These are phyloP conservation scores for Brassica rapa DNA, from an alignment of 345 rosid genomes.

Conservation along the genomic window DNA sequence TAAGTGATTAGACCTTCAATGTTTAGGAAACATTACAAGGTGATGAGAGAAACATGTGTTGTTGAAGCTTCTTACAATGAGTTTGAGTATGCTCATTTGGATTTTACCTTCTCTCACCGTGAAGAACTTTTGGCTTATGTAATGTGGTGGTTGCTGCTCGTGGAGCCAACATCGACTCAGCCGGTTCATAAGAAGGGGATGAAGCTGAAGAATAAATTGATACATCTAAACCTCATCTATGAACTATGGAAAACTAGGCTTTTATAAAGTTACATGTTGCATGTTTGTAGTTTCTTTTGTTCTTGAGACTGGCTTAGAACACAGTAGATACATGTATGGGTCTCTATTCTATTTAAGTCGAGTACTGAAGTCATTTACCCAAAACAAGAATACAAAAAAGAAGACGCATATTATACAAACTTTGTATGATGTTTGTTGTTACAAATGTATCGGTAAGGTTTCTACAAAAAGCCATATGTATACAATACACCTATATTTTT, in stretches of 20 bases:
- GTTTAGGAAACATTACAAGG: not conserved
- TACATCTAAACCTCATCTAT: not conserved
- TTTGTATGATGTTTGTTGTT: slow-evolving; percentile 1
- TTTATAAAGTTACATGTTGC: not conserved
- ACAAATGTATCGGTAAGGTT: slow-evolving; percentile 17
- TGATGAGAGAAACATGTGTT: not conserved
- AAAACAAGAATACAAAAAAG: not conserved
- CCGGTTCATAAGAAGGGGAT: not conserved
- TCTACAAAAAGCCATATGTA: not conserved
- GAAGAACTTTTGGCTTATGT: not conserved
- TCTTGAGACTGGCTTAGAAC: not conserved
- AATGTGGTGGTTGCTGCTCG: not conserved
- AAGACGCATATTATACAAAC: not conserved
- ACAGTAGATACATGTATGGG: too few species aligned
- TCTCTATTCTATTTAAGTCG: too few species aligned
- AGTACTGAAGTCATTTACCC: too few species aligned
- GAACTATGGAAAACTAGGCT: not conserved
- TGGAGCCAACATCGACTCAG: not conserved
- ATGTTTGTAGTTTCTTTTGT: not conserved
- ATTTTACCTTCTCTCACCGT: not conserved
- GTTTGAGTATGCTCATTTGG: not conserved
- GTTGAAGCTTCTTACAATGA: not conserved
- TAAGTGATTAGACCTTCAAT: not conserved
- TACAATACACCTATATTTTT: slow-evolving; percentile 22
- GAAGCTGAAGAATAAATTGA: not conserved